Evolutionary conservation across 148 eudicot species (phyloP).

Genomic region (Persicaria tinctoria): DNA sequence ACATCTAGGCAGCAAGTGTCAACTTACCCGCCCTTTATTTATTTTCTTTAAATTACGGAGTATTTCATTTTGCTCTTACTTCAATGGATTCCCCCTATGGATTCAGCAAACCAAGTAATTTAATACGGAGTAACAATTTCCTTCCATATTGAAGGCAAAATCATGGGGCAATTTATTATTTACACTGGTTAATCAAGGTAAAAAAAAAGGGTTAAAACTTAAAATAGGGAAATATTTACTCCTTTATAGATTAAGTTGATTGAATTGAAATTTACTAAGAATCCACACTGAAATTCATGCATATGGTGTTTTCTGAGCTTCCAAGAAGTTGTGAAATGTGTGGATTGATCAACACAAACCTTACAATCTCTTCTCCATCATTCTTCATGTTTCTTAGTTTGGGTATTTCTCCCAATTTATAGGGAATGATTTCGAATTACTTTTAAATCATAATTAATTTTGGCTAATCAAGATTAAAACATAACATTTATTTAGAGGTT

Average conservation of each 20-base stretch:
- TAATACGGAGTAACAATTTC: not conserved
- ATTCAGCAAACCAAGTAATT: not conserved
- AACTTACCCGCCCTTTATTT: not conserved
- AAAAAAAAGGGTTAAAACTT: not conserved
- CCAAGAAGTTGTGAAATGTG: not conserved
- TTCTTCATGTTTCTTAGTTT: not conserved
- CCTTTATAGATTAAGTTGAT: not conserved
- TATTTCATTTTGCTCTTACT: constrained; percentile 3
- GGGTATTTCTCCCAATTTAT: not conserved
- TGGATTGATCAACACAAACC: not conserved
- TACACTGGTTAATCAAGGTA: not conserved
- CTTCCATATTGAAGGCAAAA: not conserved
- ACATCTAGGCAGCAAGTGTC: constrained; percentile 5
- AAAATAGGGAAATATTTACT: not conserved
- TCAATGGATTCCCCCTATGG: constrained; percentile 4
- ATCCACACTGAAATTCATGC: constrained; percentile 3
- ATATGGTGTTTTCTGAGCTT: not conserved
- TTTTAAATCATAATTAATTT: not conserved
- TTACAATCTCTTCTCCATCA: not conserved
- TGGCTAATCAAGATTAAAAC: no score
- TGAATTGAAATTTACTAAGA: not conserved
- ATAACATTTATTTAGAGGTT: no score
- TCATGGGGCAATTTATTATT: constrained; percentile 3
- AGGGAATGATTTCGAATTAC: not conserved
- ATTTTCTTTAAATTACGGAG: not conserved